Evolutionary conservation across 2,329 filamentous ascomycete species (phyloP), one percentile per base, ranked within the genome.

Genomic region (Colletotrichum cuscutae): DNA sequence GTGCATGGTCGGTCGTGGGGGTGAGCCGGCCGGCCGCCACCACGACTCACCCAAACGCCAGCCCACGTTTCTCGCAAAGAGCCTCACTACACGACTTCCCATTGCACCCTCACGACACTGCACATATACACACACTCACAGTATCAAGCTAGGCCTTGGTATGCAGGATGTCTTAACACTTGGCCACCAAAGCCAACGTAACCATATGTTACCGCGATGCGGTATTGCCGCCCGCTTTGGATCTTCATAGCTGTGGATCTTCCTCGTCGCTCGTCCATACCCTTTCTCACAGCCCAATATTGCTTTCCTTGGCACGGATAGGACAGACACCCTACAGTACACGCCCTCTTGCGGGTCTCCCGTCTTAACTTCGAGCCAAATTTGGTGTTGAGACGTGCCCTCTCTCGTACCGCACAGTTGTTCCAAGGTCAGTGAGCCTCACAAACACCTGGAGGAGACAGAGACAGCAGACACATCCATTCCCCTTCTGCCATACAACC

Each of bases 1-100:
- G 26, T 61, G 56, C 28, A 69, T 46, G 42, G 24, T 56, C 19
- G 42, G 24, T 56, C 70, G 70, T 72, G 70, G 70, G 66, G 70
- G 65, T 9, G 22, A 54, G 19, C 42, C 15, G 13, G 62, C 52
- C 26, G 46, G 65, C 69, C 59, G 59, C 59, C 49, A 32, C 52
- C 61, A 64, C 61, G 30, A 30, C 19, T 5, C 65, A 60, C 69
- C 58, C 65, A 72, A 63, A 64, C 70, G 59, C 69, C 42, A 56
- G 66, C 59, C 54, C 46, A 65, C 66, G 66, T 62, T 65, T 61
- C 35, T n/a, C 63, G 30, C 46, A 65, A 65, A 71, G 71, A 73
- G 71, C 71, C 71, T 73, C 71, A 73, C 19, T n/a, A n/a, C 42
- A 49, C 42, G 8, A n/a, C 42, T 49, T 49, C 8, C 19, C 8